Evolutionary conservation across 2,329 filamentous ascomycete species (phyloP), one percentile per base, ranked within the genome.

Genomic region (Xylaria sp.): DNA sequence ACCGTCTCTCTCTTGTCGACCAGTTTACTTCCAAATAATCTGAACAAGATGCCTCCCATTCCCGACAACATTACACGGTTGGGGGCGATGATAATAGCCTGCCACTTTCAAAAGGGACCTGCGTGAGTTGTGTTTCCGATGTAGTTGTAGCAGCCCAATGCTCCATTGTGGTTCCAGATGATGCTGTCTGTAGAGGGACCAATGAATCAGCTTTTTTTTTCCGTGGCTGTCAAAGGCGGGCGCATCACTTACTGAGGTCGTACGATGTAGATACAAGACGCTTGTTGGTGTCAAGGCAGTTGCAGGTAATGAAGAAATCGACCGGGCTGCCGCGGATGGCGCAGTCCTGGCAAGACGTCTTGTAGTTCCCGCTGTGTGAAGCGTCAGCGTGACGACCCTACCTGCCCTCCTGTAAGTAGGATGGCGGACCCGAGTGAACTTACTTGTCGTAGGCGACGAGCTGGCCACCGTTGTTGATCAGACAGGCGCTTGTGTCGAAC

Each of bases 71-170:
- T 9, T 20, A 42, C 19, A 22, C 20, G 11, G 11, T 20, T 17
- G n/a, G n/a, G n/a, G n/a, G n/a, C n/a, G n/a, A n/a, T n/a, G n/a
- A n/a, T n/a, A n/a, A n/a, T n/a, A n/a, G n/a, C n/a, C n/a, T n/a
- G 38, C 19, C 4, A 4, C 37, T 18, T 17, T 45, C 61, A 64
- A 38, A 67, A 66, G 18, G 66, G 65, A 2, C 65, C 66, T 17
- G 45, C 63, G 50, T 64, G 58, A 24, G 71, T 69, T 61, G 69
- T 70, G 63, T 72, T 74, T n/a, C 74, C 74, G 9, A 66, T 47
- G 26, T 68, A 64, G 34, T 63, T 63, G 54, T 71, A 76, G 63
- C 74, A 77, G 16, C 71, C 72, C 44, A 74, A 57, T n/a, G 57
- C 57, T 4, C 74, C 74, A 39, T 76, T 61, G 7, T 65, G 63